A percentile compares a stretch with the other conserved stretches of the same genome.
These are phyloP conservation scores for Phytophthora fragariae DNA, from an alignment of 352 stramenopile species.

Conservation along the genomic window DNA sequence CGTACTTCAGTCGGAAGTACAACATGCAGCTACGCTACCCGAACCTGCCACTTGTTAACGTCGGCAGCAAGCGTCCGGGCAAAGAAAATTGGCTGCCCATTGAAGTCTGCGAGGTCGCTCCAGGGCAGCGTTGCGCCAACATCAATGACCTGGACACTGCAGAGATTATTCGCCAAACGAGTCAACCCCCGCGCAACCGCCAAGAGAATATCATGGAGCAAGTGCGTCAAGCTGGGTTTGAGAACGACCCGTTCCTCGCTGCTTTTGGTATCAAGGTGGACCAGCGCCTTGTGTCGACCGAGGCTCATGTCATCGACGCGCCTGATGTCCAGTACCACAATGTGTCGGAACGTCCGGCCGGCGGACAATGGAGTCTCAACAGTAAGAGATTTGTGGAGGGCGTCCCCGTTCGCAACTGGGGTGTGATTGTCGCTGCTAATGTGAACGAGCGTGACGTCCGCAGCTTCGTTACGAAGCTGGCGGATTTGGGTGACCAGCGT, in stretches of 20 bases:
- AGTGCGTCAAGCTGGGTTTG: slow-evolving; percentile 66
- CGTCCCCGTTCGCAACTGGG: slow-evolving; percentile 54
- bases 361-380: slow-evolving; percentile 78
- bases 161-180: slow-evolving; percentile 80
- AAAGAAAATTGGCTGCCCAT: slow-evolving; percentile 74
- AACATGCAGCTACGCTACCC: slow-evolving; percentile 62
- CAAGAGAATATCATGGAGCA: slow-evolving; percentile 66
- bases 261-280: slow-evolving; percentile 69
- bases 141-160: slow-evolving; percentile 84
- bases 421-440: slow-evolving; percentile 54
- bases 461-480: slow-evolving; percentile 48
- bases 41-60: slow-evolving; percentile 73
- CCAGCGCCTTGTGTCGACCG: slow-evolving; percentile 49
- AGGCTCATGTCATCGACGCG: slow-evolving; percentile 54
- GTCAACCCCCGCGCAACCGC: slow-evolving; percentile 52
- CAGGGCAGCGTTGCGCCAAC: slow-evolving; percentile 70
- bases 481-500: slow-evolving; percentile 35
- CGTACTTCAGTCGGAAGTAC: slow-evolving; percentile 69
- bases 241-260: slow-evolving; percentile 67
- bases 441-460: slow-evolving; percentile 35
- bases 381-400: slow-evolving; percentile 70
- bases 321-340: slow-evolving; percentile 70
- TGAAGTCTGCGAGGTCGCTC: slow-evolving; percentile 77
- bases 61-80: slow-evolving; percentile 54
- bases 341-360: slow-evolving; percentile 63